Evolutionary conservation across 345 rosid species (phyloP).

Genomic region (Euphorbia lathyris): DNA sequence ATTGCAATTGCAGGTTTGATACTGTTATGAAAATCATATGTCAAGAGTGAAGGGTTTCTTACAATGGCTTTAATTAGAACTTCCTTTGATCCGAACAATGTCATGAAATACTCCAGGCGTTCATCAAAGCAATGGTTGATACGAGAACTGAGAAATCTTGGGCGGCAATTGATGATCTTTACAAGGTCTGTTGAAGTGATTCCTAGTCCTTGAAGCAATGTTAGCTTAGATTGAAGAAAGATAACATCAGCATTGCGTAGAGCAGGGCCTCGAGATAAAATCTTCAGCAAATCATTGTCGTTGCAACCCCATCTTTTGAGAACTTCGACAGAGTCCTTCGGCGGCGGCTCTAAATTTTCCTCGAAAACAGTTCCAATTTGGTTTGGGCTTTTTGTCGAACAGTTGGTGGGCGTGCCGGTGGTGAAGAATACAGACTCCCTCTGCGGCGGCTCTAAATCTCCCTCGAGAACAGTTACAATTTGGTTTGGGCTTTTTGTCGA

Average conservation of each 20-base stretch:
- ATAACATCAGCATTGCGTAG: slow-evolving; percentile 45
- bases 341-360: slow-evolving; percentile 13
- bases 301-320: slow-evolving; percentile 70
- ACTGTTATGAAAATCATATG: slow-evolving; percentile 52
- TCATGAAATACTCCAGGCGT: slow-evolving; percentile 50
- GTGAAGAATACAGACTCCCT: slow-evolving; percentile 20
- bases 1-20: slow-evolving; percentile 53
- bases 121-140: slow-evolving; percentile 58
- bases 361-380: slow-evolving; percentile 19
- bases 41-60: slow-evolving; percentile 72
- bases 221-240: slow-evolving; percentile 54
- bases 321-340: slow-evolving; percentile 35
- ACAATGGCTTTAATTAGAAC: slow-evolving; percentile 58
- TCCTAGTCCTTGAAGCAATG: slow-evolving; percentile 51
- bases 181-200: slow-evolving; percentile 65
- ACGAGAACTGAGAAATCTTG: slow-evolving; percentile 62
- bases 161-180: slow-evolving; percentile 71
- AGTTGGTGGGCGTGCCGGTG: slow-evolving; percentile 30
- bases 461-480: slow-evolving; percentile 12
- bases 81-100: slow-evolving; percentile 56
- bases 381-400: slow-evolving; percentile 60
- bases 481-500: slow-evolving; percentile 60
- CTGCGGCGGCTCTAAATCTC: slow-evolving; percentile 11
- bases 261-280: slow-evolving; percentile 51
- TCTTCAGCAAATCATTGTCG: slow-evolving; percentile 47